A percentile compares a stretch with the other conserved stretches of the same genome.
Evolutionary conservation across 2,329 filamentous ascomycete species (phyloP).

Genomic region (Podosphaera fusca): DNA sequence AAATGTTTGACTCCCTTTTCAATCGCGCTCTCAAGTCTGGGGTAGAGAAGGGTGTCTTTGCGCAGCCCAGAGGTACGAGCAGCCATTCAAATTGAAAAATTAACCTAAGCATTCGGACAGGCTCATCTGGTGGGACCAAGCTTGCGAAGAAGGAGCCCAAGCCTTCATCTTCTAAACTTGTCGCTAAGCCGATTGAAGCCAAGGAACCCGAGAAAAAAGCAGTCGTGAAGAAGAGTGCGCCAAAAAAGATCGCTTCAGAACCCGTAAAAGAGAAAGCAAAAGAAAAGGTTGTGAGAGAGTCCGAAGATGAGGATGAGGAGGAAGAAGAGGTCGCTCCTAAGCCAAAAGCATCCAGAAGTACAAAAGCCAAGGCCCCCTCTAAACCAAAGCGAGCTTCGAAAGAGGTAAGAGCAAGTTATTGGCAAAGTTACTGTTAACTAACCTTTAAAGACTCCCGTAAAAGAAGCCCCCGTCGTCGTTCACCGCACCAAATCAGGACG

Average conservation of each 20-base stretch:
- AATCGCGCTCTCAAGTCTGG: slow-evolving; percentile 45
- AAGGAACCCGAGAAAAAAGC: slow-evolving; percentile 19
- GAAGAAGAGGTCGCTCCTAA: slow-evolving; percentile 15
- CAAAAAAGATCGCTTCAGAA: slow-evolving; percentile 5
- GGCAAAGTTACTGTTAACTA: slow-evolving; percentile 6
- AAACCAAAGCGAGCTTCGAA: slow-evolving; percentile 16
- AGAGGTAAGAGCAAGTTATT: slow-evolving; percentile 2
- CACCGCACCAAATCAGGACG: slow-evolving; percentile 52
- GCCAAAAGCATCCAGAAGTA: slow-evolving; percentile 11
- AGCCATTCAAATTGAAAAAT: no score
- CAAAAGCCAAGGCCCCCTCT: slow-evolving; percentile 19
- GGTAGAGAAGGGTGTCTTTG: slow-evolving; percentile 45
- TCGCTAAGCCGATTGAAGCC: slow-evolving; percentile 16
- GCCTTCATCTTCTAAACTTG: slow-evolving; percentile 16
- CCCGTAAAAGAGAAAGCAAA: slow-evolving; percentile 14
- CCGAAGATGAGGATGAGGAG: slow-evolving; percentile 9
- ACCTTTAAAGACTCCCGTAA: background rate
- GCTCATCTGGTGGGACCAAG: slow-evolving; percentile 42
- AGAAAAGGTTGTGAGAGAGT: no score
- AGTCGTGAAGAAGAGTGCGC: slow-evolving; percentile 16
- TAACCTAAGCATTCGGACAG: background rate
- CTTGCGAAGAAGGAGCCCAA: slow-evolving; percentile 37
- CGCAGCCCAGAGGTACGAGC: slow-evolving; percentile 46
- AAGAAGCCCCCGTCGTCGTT: slow-evolving; percentile 23
- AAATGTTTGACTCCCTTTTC: slow-evolving; percentile 42